Percentiles rank a stretch among this genome's conserved stretches.
These are phyloP conservation scores for Tanozyma kutaoensis DNA, from an alignment of 805 yeast genomes.

Conservation along the genomic window DNA sequence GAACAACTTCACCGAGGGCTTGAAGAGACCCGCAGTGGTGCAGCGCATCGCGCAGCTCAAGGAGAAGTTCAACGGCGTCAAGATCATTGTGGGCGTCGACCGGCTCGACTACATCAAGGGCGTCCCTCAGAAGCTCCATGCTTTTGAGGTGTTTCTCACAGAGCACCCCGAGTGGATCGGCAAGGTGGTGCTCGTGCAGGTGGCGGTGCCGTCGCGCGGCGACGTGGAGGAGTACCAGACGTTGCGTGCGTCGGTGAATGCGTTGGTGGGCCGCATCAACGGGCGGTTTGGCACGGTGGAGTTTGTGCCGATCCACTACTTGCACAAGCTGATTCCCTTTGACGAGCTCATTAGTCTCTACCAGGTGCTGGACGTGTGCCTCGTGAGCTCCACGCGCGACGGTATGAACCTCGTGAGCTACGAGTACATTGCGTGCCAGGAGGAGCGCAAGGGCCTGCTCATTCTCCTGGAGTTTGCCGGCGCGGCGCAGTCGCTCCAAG, in stretches of 20 bases:
- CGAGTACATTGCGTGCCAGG: constrained; percentile 94
- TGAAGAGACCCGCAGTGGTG: constrained; percentile 48
- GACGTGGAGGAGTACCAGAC: constrained; percentile 97
- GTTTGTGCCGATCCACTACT: constrained; percentile 92
- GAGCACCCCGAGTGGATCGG: constrained; percentile 99
- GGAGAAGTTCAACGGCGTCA: constrained; percentile 46
- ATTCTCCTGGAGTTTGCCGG: constrained; percentile 94
- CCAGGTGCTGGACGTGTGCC: constrained; percentile 75
- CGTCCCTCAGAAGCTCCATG: constrained; percentile 93
- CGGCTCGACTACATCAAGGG: constrained; percentile 95
- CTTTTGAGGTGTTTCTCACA: constrained; percentile 81
- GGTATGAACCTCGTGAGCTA: constrained; percentile 97
- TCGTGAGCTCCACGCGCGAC: constrained; percentile 90
- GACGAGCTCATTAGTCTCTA: constrained; percentile 86
- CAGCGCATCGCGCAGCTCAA: constrained; percentile 52
- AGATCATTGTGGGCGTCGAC: constrained; percentile 93
- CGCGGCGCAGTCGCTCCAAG: constrained; percentile 96
- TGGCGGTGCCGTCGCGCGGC: constrained; percentile 95
- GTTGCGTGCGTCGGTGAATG: constrained; percentile 87
- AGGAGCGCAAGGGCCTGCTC: constrained; percentile 71
- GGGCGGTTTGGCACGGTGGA: constrained; percentile 95
- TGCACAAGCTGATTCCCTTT: constrained; percentile 86
- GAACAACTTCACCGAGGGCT: constrained; percentile 74
- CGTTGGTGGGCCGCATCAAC: constrained; percentile 90
- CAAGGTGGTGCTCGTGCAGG: constrained; percentile 87